A percentile compares a stretch with the other conserved stretches of the same genome.
Evolutionary conservation across 2,329 filamentous ascomycete genomes (phyloP).

Genomic region (Hymenoscyphus albidus): DNA sequence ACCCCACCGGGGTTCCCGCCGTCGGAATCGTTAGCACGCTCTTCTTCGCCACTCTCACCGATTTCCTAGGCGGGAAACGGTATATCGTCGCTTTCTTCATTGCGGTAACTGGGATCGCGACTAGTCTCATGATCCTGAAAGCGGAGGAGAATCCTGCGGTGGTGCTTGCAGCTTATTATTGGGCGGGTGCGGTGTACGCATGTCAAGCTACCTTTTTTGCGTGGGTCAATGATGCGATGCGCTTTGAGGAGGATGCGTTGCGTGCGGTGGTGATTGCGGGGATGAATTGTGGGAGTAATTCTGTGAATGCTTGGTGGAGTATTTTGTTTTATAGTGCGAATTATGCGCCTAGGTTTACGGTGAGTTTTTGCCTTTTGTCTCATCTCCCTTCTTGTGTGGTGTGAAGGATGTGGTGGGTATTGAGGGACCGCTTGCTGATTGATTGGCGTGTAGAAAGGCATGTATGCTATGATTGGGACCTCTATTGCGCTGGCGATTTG

Average conservation of each 20-base stretch:
- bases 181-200: slow-evolving; percentile 66
- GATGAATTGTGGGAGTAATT: slow-evolving; percentile 68
- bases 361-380: slow-evolving; percentile 27
- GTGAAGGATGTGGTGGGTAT: neutral
- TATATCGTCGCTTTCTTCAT: slow-evolving; percentile 67
- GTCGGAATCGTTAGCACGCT: slow-evolving; percentile 52
- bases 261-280: slow-evolving; percentile 65
- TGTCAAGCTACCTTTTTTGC: slow-evolving; percentile 73
- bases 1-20: slow-evolving; percentile 49
- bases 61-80: slow-evolving; percentile 58
- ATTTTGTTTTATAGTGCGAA: slow-evolving; percentile 67
- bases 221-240: slow-evolving; percentile 65
- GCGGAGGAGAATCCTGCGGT: slow-evolving; percentile 38
- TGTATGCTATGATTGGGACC: slow-evolving; percentile 69
- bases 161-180: slow-evolving; percentile 67
- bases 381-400: slow-evolving; percentile 2
- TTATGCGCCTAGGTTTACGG: slow-evolving; percentile 51
- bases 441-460: slow-evolving; percentile 58
- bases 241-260: slow-evolving; percentile 59
- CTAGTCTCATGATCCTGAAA: slow-evolving; percentile 56
- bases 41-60: slow-evolving; percentile 67
- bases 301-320: slow-evolving; percentile 70
- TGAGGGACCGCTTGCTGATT: slow-evolving; percentile 6
- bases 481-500: slow-evolving; percentile 57
- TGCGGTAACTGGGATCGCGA: slow-evolving; percentile 58